Evolutionary conservation across 2,329 filamentous ascomycete genomes (phyloP).

Genomic region (Penicillium italicum): DNA sequence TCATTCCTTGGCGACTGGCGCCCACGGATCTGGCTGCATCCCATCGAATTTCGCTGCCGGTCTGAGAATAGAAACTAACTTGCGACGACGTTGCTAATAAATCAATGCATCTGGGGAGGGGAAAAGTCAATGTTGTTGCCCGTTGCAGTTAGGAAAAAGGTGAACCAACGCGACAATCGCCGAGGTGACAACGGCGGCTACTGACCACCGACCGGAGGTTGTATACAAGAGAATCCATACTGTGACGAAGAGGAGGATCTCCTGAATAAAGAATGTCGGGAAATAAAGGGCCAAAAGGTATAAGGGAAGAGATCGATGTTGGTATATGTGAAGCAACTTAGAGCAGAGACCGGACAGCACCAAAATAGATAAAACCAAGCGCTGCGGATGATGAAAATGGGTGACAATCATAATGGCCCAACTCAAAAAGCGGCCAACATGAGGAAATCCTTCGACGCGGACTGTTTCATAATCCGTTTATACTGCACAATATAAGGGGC

Average conservation of each 20-base stretch:
- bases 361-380: constrained; percentile 27
- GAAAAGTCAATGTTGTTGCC: neutral
- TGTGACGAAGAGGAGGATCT: constrained; percentile 21
- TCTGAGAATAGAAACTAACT: constrained; percentile 32
- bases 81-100: constrained; percentile 27
- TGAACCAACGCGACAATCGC: constrained; percentile 24
- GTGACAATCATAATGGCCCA: constrained; percentile 20
- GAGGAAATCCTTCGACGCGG: neutral
- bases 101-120: constrained; percentile 14
- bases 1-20: constrained; percentile 26
- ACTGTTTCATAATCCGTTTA: constrained; percentile 1
- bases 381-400: constrained; percentile 24
- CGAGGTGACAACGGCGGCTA: constrained; percentile 17
- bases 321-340: constrained; percentile 29
- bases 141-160: neutral
- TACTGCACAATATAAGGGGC: neutral
- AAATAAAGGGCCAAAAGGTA: constrained; percentile 27
- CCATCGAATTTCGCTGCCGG: constrained; percentile 31
- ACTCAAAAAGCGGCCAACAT: neutral
- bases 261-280: constrained; percentile 30
- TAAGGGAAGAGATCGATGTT: constrained; percentile 23
- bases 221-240: constrained; percentile 25
- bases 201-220: constrained; percentile 16
- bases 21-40: constrained; percentile 29
- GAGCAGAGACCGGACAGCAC: constrained; percentile 26